Conservation (phyloP, 164 flowering plant species). For the Akebia trifoliata region DNA sequence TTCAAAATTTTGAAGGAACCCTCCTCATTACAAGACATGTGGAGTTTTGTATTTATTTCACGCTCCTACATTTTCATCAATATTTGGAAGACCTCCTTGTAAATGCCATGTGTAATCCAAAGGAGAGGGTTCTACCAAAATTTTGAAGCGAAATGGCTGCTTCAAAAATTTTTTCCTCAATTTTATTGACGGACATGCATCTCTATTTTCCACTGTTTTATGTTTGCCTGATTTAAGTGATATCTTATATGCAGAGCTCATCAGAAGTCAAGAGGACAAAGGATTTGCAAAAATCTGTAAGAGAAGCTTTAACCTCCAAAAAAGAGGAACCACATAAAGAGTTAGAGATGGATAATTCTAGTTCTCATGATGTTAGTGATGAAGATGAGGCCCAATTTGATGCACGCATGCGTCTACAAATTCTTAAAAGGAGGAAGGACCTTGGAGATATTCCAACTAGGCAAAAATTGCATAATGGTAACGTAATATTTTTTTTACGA, state of each 20-base stretch:
- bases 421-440: conserved; percentile 64
- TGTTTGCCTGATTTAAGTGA: background rate
- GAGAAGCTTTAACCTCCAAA: conserved; percentile 69
- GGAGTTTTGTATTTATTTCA: no score
- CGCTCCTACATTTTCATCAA: no score
- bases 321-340: conserved; percentile 42
- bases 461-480: conserved; percentile 48
- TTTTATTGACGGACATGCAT: background rate
- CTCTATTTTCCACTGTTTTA: background rate
- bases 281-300: conserved; percentile 60
- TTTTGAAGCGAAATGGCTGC: no score
- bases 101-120: no score
- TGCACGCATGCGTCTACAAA: conserved; percentile 75
- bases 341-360: conserved; percentile 26
- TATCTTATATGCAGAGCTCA: conserved; percentile 34
- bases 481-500: background rate
- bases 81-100: no score
- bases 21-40: no score
- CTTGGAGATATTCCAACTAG: conserved; percentile 56
- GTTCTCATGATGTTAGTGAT: conserved; percentile 41
- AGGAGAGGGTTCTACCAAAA: no score
- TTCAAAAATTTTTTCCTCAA: no score
- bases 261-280: conserved; percentile 39
- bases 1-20: no score
- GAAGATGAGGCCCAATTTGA: conserved; percentile 81